Evolutionary conservation across 768 basidiomycete species (phyloP), one percentile per base, ranked within the genome.

Genomic region (Calocera viscosa): DNA sequence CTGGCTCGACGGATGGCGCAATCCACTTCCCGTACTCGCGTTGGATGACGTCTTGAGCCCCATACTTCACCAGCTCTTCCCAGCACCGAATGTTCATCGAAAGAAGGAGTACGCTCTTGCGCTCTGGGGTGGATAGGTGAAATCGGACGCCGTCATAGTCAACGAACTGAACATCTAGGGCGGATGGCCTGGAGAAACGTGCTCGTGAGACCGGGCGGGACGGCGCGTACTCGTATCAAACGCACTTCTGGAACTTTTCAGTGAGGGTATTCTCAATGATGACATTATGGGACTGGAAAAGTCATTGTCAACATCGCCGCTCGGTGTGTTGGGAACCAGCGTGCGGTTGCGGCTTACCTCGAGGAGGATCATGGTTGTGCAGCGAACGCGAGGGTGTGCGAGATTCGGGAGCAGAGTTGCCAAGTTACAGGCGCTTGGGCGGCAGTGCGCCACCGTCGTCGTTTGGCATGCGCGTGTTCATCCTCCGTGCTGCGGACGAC

Each of bases 51-150:
- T 91, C 85, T 34, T 86, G 72, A 0, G 91, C 96, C 49, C 95
- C 96, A 73, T 91, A 95, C 65, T 82, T 80, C 12, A 87, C 87
- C 49, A 99, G 85, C 75, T 98, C 93, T 68, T 88, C 84, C 95
- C 95, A 99, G 79, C 95, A 99, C 63, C 91, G 88, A 67, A 98
- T 94, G 76, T 88, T 87, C 93, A 99, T 98, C 33, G 95, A 98
- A 24, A 99, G 83, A 24, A 98, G 80, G 2, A 81, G 74, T 0
- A 89, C 87, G 80, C 95, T 78, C 47, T 68, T 91, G 74, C 88
- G 86, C 26, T 90, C 85, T 1, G 89, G 89, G 0, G 94, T 94
- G 16, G 90, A 90, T 60, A 98, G 78, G 76, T 89, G 94, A 78
- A 97, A 99, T 49, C 93, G 85, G 65, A 97, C 94, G 63, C 92